These are phyloP conservation scores for Mycena crocata DNA, from an alignment of 768 basidiomycete species.

Conservation along the genomic window DNA sequence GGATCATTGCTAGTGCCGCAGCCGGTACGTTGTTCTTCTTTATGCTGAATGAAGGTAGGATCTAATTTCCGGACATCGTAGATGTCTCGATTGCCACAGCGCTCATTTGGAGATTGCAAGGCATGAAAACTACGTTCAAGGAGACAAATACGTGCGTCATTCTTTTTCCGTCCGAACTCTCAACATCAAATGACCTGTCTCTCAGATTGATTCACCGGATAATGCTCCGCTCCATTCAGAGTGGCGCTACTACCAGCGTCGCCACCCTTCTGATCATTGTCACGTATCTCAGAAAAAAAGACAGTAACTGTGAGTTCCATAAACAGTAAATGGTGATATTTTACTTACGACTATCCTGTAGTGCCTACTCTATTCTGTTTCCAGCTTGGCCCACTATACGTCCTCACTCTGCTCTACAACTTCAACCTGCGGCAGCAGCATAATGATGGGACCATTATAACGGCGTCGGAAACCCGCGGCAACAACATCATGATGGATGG, in stretches of 20 bases:
- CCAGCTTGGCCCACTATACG: slow-evolving; percentile 2
- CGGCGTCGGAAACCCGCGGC: no score
- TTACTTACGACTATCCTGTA: neutral
- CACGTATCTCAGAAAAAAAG: neutral
- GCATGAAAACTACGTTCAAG: slow-evolving; percentile 1
- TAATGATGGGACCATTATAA: no score
- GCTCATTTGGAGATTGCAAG: slow-evolving; percentile 5
- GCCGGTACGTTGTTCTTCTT: neutral
- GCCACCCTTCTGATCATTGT: neutral
- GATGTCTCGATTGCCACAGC: slow-evolving; percentile 12
- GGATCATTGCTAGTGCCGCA: neutral
- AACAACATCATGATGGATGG: no score
- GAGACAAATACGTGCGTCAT: slow-evolving; percentile 5
- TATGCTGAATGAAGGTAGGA: neutral
- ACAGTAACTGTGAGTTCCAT: slow-evolving; percentile 7
- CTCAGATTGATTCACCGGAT: slow-evolving; percentile 8
- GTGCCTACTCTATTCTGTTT: slow-evolving; percentile 1
- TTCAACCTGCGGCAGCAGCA: slow-evolving; percentile 4
- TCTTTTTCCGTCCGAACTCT: neutral
- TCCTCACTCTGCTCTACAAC: slow-evolving; percentile 12
- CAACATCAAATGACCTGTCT: neutral
- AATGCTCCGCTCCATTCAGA: slow-evolving; percentile 6
- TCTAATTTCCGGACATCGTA: neutral
- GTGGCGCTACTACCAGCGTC: neutral
- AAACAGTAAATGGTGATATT: neutral